phyloP scores from a whole-genome alignment of 352 stramenopile species.

The Globisporangium alternatum region DNA sequence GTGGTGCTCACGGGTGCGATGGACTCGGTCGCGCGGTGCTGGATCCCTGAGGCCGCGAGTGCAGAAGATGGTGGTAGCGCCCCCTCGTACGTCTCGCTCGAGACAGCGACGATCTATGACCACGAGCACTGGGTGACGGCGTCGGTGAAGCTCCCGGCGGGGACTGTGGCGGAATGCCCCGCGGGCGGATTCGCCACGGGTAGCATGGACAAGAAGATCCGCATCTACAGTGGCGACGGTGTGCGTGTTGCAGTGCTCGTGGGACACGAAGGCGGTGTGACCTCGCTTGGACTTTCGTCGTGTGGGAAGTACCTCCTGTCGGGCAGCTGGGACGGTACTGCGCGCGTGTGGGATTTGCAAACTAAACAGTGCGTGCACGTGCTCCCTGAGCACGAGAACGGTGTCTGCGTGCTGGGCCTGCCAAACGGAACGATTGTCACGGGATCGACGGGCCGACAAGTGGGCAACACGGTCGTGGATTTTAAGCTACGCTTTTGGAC shows the following conservation, averaged over 20 bases:
- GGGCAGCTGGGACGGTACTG: constrained; percentile 81
- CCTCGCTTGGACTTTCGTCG: constrained; percentile 50
- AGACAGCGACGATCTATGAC: constrained; percentile 59
- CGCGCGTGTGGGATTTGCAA: constrained; percentile 65
- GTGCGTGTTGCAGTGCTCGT: constrained; percentile 38
- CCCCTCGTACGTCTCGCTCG: constrained; percentile 34
- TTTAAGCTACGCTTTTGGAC: constrained; percentile 79
- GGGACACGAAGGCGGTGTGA: constrained; percentile 76
- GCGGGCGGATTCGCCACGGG: constrained; percentile 65
- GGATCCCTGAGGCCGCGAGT: constrained; percentile 30
- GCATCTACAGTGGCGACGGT: constrained; percentile 53
- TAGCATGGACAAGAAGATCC: constrained; percentile 80
- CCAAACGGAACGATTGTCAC: constrained; percentile 65
- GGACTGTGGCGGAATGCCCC: constrained; percentile 21
- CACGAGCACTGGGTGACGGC: constrained; percentile 86
- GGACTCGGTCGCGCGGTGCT: constrained; percentile 62
- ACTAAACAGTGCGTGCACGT: constrained; percentile 53
- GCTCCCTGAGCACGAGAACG: constrained; percentile 72
- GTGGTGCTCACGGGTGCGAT: constrained; percentile 72
- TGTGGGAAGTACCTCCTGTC: constrained; percentile 55
- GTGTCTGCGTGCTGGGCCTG: constrained; percentile 73
- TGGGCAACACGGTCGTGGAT: constrained; percentile 73
- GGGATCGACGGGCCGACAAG: constrained; percentile 71
- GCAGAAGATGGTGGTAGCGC: constrained; percentile 13
- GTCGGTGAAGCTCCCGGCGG: constrained; percentile 34